A percentile compares a stretch with the other conserved stretches of the same genome.
phyloP scores from a whole-genome alignment of 139 green algal genomes.

The Nannochloris sp. region DNA sequence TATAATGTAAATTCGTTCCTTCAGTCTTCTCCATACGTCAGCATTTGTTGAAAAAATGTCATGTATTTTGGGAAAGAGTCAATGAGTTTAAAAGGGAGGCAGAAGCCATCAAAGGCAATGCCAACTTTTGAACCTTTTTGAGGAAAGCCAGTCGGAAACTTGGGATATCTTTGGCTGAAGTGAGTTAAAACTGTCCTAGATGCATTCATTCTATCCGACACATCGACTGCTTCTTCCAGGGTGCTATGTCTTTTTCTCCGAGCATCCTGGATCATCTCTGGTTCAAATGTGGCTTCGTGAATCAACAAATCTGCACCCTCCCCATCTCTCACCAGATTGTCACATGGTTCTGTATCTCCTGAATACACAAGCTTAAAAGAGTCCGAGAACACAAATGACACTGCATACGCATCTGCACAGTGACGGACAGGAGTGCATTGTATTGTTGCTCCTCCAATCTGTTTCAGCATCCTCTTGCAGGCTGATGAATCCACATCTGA shows the following conservation, averaged over 20 bases:
- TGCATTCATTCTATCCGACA: slow-evolving; percentile 44
- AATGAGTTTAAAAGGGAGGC: slow-evolving; percentile 31
- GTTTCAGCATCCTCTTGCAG: not conserved
- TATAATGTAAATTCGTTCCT: too few relatives aligned
- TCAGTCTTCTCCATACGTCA: too few relatives aligned
- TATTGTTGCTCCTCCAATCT: slow-evolving; percentile 10
- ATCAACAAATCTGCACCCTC: slow-evolving; percentile 38
- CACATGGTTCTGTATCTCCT: slow-evolving; percentile 47
- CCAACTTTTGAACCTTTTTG: not conserved
- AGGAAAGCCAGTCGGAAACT: slow-evolving; percentile 29
- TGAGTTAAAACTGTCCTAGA: slow-evolving; percentile 52
- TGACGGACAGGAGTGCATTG: slow-evolving; percentile 33
- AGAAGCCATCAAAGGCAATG: slow-evolving; percentile 56
- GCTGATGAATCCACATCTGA: slow-evolving; percentile 11
- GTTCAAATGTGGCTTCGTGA: slow-evolving; percentile 59
- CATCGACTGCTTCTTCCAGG: slow-evolving; percentile 49
- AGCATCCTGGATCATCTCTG: slow-evolving; percentile 34
- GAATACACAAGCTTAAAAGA: slow-evolving; percentile 77
- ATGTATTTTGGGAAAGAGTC: slow-evolving; percentile 15
- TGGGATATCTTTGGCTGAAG: slow-evolving; percentile 57
- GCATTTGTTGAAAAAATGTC: not conserved
- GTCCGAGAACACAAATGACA: slow-evolving; percentile 38
- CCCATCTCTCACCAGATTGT: slow-evolving; percentile 21
- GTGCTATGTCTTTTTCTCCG: slow-evolving; percentile 67
- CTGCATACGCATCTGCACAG: slow-evolving; percentile 57